These are phyloP conservation scores for Aaosphaeria pasadenensis DNA, from an alignment of 2,329 filamentous ascomycete species.

Conservation along the genomic window DNA sequence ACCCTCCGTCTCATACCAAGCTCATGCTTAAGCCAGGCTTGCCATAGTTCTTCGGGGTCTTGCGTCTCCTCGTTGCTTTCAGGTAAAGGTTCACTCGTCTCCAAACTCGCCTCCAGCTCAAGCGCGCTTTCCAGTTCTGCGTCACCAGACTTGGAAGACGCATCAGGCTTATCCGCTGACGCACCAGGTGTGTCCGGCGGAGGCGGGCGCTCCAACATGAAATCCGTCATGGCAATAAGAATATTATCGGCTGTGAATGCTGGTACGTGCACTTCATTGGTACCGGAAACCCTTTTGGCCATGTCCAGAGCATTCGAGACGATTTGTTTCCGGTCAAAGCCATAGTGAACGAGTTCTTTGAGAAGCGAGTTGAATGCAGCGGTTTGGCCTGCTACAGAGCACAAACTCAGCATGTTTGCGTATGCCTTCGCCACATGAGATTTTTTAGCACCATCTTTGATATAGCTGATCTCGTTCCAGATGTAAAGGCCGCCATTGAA, in stretches of 20 bases:
- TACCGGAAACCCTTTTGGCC: conserved; percentile 11
- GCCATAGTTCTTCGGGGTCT: background rate
- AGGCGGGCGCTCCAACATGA: conserved; percentile 5
- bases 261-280: conserved; percentile 15
- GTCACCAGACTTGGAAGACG: background rate
- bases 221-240: conserved; percentile 27
- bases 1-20: background rate
- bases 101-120: background rate
- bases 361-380: conserved; percentile 30
- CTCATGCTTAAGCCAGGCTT: background rate
- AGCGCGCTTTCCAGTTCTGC: background rate
- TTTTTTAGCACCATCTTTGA: conserved; percentile 18
- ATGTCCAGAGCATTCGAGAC: conserved; percentile 15
- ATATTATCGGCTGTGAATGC: conserved; percentile 32
- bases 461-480: conserved; percentile 42
- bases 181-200: background rate
- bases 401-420: conserved; percentile 29
- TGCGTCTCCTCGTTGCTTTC: background rate
- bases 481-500: conserved; percentile 33
- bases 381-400: conserved; percentile 28
- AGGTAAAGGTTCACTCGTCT: background rate
- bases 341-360: conserved; percentile 19
- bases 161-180: background rate
- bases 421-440: conserved; percentile 27
- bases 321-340: conserved; percentile 23